phyloP scores from a whole-genome alignment of 2,329 filamentous ascomycete species.

The Phoma herbarum region DNA sequence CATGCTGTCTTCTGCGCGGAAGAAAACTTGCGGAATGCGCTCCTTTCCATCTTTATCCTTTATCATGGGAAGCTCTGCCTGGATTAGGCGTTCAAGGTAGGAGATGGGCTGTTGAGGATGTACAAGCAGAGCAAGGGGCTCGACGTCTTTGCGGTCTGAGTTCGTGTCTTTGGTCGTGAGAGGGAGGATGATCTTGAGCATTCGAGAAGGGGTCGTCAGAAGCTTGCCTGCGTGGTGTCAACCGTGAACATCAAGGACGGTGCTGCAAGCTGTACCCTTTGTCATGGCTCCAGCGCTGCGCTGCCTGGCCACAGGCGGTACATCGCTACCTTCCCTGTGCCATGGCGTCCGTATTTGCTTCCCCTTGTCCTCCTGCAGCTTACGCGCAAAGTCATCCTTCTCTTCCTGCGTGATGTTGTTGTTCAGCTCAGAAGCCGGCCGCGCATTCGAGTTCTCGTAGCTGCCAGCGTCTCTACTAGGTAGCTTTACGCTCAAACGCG shows the following conservation, averaged over 20 bases:
- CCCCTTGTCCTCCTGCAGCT: constrained; percentile 59
- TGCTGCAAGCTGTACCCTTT: constrained; percentile 60
- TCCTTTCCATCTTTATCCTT: constrained; percentile 69
- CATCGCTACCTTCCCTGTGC: constrained; percentile 69
- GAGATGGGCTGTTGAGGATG: constrained; percentile 92
- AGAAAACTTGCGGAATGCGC: constrained; percentile 76
- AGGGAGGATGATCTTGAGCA: constrained; percentile 82
- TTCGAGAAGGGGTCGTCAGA: constrained; percentile 79
- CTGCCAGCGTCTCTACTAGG: constrained; percentile 25
- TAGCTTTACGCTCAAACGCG: constrained; percentile 19
- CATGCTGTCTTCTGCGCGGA: constrained; percentile 79
- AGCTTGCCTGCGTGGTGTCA: constrained; percentile 68
- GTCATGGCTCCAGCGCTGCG: constrained; percentile 68
- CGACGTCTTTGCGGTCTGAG: constrained; percentile 72
- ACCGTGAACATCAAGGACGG: not conserved
- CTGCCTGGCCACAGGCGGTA: constrained; percentile 63
- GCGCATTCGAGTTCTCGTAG: constrained; percentile 46
- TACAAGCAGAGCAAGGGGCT: constrained; percentile 83
- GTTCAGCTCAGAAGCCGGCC: constrained; percentile 53
- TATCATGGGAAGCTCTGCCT: constrained; percentile 81
- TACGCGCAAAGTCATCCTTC: constrained; percentile 55
- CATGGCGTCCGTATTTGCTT: constrained; percentile 70
- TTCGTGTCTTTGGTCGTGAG: constrained; percentile 70
- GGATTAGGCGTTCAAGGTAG: constrained; percentile 87
- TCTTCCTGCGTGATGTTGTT: constrained; percentile 58